These are phyloP conservation scores for Stevia rebaudiana DNA, from an alignment of 140 eudicot genomes.

Conservation along the genomic window DNA sequence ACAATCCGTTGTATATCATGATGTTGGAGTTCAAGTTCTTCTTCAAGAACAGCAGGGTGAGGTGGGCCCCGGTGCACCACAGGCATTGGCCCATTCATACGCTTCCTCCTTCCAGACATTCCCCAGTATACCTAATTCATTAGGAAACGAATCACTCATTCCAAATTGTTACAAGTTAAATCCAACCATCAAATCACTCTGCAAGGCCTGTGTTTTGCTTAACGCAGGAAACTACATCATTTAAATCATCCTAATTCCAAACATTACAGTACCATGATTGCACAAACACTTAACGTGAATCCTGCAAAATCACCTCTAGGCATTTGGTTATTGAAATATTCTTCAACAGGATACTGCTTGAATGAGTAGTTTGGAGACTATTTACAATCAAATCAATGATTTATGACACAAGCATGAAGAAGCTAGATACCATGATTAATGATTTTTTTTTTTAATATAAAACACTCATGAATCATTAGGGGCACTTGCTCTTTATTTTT, in stretches of 20 bases:
- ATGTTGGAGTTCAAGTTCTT: slow-evolving; percentile 74
- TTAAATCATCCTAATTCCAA: background rate
- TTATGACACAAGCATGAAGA: no score
- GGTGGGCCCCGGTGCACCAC: slow-evolving; percentile 57
- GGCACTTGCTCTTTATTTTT: background rate
- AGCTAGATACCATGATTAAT: background rate
- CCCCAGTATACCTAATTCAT: slow-evolving; percentile 6
- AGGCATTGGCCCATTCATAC: slow-evolving; percentile 56
- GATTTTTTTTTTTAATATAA: background rate
- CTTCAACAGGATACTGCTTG: no score
- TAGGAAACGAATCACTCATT: background rate
- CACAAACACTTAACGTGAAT: no score
- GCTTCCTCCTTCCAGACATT: slow-evolving; percentile 80
- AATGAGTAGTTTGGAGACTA: no score
- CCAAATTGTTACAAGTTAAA: background rate
- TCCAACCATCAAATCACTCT: background rate
- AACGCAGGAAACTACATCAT: background rate
- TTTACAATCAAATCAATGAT: no score
- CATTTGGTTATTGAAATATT: no score
- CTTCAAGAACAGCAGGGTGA: slow-evolving; percentile 67
- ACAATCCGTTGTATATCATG: slow-evolving; percentile 64
- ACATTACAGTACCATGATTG: background rate
- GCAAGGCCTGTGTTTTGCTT: background rate
- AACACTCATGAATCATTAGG: background rate
- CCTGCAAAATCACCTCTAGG: background rate